These are phyloP conservation scores for Aspergillus fischeri DNA, from an alignment of 2,329 filamentous ascomycete species.

Conservation along the genomic window DNA sequence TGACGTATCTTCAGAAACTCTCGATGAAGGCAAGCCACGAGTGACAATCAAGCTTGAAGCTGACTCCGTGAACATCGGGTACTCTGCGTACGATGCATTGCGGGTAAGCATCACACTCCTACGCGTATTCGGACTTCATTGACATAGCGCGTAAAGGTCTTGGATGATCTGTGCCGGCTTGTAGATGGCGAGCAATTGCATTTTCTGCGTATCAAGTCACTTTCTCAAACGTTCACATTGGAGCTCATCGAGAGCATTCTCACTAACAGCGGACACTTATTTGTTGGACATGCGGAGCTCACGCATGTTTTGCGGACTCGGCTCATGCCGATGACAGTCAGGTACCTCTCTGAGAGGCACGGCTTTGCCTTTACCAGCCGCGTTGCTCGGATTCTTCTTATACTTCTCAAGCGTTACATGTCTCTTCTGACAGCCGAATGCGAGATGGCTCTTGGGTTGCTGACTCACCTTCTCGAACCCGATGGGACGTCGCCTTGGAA, in stretches of 20 bases:
- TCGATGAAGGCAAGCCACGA: constrained; percentile 51
- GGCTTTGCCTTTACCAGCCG: constrained; percentile 80
- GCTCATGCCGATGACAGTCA: constrained; percentile 79
- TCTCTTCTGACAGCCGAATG: constrained; percentile 71
- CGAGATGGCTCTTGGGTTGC: constrained; percentile 72
- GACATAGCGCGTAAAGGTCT: constrained; percentile 51
- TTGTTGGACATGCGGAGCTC: constrained; percentile 74
- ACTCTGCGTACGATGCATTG: constrained; percentile 81
- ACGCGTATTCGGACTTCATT: constrained; percentile 4
- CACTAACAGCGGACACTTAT: constrained; percentile 77
- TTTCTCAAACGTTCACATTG: constrained; percentile 78
- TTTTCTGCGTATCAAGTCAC: constrained; percentile 72
- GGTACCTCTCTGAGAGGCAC: constrained; percentile 70
- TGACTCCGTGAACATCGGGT: constrained; percentile 61
- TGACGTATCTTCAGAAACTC: constrained; percentile 17
- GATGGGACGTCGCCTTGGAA: constrained; percentile 79
- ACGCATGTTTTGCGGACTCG: constrained; percentile 70
- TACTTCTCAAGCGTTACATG: constrained; percentile 75
- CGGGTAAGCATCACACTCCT: constrained; percentile 46
- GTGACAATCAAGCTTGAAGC: constrained; percentile 66
- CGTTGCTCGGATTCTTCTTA: constrained; percentile 75
- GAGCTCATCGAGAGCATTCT: constrained; percentile 91
- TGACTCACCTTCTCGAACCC: constrained; percentile 84
- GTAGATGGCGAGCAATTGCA: constrained; percentile 79
- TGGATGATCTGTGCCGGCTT: constrained; percentile 84